Evolutionary conservation across 2,329 filamentous ascomycete genomes (phyloP).

Genomic region (Fusarium sublunatum): DNA sequence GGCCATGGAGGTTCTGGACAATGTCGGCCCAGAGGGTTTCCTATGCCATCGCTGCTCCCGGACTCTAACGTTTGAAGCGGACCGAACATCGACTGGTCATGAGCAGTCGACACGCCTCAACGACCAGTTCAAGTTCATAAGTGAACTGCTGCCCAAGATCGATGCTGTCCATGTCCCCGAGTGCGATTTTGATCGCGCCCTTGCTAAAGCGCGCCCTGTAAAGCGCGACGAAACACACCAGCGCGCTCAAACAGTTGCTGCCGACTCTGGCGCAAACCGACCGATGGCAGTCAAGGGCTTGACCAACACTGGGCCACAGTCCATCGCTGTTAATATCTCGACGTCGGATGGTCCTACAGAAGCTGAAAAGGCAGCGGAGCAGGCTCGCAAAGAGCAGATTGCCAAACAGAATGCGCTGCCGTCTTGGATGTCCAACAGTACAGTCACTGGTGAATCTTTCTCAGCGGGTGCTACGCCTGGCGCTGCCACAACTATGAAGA

Average conservation of each 20-base stretch:
- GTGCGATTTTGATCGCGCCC: constrained; percentile 77
- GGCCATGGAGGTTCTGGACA: constrained; percentile 87
- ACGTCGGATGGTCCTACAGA: constrained; percentile 73
- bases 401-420: constrained; percentile 77
- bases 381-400: constrained; percentile 72
- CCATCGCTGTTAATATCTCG: constrained; percentile 76
- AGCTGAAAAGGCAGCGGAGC: constrained; percentile 73
- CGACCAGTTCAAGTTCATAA: constrained; percentile 82
- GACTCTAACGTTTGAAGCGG: constrained; percentile 72
- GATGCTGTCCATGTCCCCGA: constrained; percentile 80
- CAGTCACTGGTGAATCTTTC: constrained; percentile 73
- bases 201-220: constrained; percentile 71
- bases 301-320: constrained; percentile 73
- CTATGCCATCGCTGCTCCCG: constrained; percentile 82
- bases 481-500: constrained; percentile 45
- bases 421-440: constrained; percentile 77
- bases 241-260: constrained; percentile 67
- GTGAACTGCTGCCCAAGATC: constrained; percentile 79
- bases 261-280: constrained; percentile 63
- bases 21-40: constrained; percentile 76
- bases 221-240: constrained; percentile 75
- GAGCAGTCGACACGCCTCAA: constrained; percentile 81
- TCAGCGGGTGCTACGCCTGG: constrained; percentile 47
- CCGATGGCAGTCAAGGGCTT: constrained; percentile 78
- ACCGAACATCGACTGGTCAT: constrained; percentile 75